A percentile compares a stretch with the other conserved stretches of the same genome.
phyloP scores from a whole-genome alignment of 2,329 filamentous ascomycete species.

The Fusarium tuaranense region DNA sequence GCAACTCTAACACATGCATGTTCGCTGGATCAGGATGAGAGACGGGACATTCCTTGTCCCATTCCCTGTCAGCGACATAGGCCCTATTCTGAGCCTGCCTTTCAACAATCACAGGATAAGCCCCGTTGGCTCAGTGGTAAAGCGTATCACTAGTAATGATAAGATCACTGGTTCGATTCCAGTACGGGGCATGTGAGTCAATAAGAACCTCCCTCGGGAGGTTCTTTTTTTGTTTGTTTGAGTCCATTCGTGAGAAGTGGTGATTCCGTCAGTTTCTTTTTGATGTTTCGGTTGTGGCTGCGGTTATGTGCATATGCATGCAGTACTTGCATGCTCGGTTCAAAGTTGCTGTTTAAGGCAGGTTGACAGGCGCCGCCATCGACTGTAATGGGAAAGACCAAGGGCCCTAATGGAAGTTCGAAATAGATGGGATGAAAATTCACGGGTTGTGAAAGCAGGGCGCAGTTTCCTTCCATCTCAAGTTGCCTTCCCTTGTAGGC shows the following conservation, averaged over 20 bases:
- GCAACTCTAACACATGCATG: background rate
- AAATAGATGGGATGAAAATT: background rate
- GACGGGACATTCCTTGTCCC: background rate
- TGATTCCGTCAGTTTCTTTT: background rate
- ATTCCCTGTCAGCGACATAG: background rate
- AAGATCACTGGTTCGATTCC: slow-evolving; percentile 53
- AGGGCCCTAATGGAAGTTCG: background rate
- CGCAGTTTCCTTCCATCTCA: background rate
- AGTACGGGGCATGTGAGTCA: slow-evolving; percentile 44
- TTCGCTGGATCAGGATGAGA: background rate
- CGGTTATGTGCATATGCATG: slow-evolving; percentile 12
- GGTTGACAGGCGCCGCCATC: background rate
- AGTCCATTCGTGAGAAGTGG: background rate
- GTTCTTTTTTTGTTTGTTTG: background rate
- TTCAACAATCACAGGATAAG: slow-evolving; percentile 14
- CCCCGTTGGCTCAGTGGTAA: slow-evolving; percentile 52
- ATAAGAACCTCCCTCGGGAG: background rate
- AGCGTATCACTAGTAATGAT: slow-evolving; percentile 53
- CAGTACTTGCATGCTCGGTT: background rate
- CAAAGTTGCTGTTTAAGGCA: background rate
- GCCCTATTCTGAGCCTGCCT: background rate
- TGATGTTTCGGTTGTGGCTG: slow-evolving; percentile 1
- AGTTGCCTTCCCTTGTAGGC: background rate
- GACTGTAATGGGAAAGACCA: no score
- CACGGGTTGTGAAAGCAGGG: background rate